Percentiles rank a stretch among this genome's conserved stretches.
Conservation (phyloP, 805 yeast genomes). For the Hanseniaspora taiwanica region DNA sequence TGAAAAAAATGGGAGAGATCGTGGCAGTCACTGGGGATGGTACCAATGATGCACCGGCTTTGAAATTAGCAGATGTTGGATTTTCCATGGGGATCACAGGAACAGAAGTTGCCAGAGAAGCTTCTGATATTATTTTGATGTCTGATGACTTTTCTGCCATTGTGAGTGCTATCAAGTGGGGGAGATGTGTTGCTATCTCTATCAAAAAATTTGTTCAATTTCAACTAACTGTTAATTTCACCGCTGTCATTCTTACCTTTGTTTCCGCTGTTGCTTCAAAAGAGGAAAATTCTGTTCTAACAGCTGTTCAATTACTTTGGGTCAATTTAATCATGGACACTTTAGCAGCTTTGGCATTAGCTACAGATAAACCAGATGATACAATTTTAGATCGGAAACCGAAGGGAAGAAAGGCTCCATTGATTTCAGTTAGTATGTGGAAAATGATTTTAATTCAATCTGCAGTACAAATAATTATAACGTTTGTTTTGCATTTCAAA, state of each 20-base stretch:
- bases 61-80: conserved; percentile 93
- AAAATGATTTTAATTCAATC: conserved; percentile 93
- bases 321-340: conserved; percentile 98
- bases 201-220: conserved; percentile 93
- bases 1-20: conserved; percentile 73
- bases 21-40: conserved; percentile 99
- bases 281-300: conserved; percentile 73
- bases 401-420: conserved; percentile 62
- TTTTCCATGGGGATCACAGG: conserved; percentile 98
- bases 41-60: conserved; percentile 96
- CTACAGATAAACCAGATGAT: conserved; percentile 92
- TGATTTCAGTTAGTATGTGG: conserved; percentile 92
- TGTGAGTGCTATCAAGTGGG: conserved; percentile 97
- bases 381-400: conserved; percentile 70
- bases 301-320: conserved; percentile 96
- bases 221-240: conserved; percentile 89
- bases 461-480: conserved; percentile 58
- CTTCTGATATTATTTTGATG: conserved; percentile 84
- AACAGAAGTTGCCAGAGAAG: conserved; percentile 97
- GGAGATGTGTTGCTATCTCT: conserved; percentile 88
- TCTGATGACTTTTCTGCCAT: conserved; percentile 90
- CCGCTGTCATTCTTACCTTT: conserved; percentile 92
- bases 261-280: conserved; percentile 81
- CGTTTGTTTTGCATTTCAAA: conserved; percentile 70
- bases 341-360: conserved; percentile 91